Conservation (phyloP, 108 stramenopile genomes). For the Cyclotella sp. region DNA sequence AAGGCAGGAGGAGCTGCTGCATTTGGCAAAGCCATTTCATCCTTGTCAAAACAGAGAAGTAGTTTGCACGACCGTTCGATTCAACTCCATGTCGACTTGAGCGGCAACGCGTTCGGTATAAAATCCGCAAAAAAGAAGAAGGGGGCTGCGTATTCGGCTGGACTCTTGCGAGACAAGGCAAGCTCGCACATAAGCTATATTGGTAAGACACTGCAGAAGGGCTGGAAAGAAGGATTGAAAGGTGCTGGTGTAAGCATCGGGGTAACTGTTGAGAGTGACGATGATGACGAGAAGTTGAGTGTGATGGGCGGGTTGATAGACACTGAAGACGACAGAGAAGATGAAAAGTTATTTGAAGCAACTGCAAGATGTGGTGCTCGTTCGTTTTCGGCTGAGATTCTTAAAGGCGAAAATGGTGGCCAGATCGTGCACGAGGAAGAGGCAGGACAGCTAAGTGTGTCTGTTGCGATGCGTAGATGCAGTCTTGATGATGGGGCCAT, state of each 20-base stretch:
- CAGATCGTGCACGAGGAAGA: constrained; percentile 12
- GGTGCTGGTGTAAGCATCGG: constrained; percentile 57
- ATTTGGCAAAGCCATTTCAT: constrained; percentile 60
- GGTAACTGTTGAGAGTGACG: constrained; percentile 61
- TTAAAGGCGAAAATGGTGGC: constrained; percentile 49
- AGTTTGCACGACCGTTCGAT: background rate
- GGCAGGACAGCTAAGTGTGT: constrained; percentile 5
- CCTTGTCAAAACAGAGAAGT: constrained; percentile 22
- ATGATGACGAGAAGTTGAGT: constrained; percentile 66
- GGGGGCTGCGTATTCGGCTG: constrained; percentile 63
- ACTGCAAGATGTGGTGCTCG: constrained; percentile 67
- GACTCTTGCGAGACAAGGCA: constrained; percentile 70
- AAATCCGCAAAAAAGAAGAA: constrained; percentile 58
- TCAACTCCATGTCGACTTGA: constrained; percentile 67
- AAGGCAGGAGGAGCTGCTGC: constrained; percentile 66
- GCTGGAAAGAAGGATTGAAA: constrained; percentile 56
- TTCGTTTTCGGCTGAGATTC: constrained; percentile 55
- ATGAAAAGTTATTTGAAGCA: constrained; percentile 37
- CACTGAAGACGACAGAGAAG: constrained; percentile 42
- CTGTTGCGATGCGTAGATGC: constrained; percentile 69
- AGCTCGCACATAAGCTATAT: constrained; percentile 76
- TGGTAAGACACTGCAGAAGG: constrained; percentile 61
- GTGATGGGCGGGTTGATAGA: constrained; percentile 37
- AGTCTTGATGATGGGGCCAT: constrained; percentile 71
- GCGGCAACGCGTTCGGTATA: constrained; percentile 82